These are phyloP conservation scores for Paramecium biaurelia DNA, from an alignment of 73 alveolate species.

Conservation along the genomic window DNA sequence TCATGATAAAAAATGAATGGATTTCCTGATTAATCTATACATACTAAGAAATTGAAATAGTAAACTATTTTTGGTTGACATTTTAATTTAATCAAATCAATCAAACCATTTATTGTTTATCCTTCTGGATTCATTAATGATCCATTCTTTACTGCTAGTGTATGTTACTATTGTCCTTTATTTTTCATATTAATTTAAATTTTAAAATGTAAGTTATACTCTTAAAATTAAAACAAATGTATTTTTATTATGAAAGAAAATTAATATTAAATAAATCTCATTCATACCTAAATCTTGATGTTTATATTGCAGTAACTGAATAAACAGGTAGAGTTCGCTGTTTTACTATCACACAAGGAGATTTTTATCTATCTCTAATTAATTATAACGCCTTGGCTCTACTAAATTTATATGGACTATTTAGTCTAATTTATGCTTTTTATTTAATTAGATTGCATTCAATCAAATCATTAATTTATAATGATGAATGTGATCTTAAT, in stretches of 20 bases:
- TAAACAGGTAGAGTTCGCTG: not conserved
- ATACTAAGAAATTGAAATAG: not conserved
- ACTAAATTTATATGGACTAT: not conserved
- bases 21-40: constrained; percentile 42
- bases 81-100: not conserved
- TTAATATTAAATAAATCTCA: not conserved
- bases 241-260: not conserved
- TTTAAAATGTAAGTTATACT: not conserved
- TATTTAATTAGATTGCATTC: not conserved
- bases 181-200: not conserved
- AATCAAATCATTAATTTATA: not conserved
- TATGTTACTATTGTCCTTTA: not conserved
- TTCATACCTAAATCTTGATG: not conserved
- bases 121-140: not conserved
- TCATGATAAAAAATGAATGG: constrained; percentile 40
- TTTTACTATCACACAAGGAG: not conserved
- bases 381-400: not conserved
- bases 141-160: not conserved
- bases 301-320: not conserved
- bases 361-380: not conserved
- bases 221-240: not conserved
- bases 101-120: not conserved
- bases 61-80: constrained; percentile 7
- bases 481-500: not conserved
- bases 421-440: not conserved